Percentiles rank a stretch among this genome's conserved stretches.
Conservation (phyloP, 257 asterid species). For the Lycium barbarum region DNA sequence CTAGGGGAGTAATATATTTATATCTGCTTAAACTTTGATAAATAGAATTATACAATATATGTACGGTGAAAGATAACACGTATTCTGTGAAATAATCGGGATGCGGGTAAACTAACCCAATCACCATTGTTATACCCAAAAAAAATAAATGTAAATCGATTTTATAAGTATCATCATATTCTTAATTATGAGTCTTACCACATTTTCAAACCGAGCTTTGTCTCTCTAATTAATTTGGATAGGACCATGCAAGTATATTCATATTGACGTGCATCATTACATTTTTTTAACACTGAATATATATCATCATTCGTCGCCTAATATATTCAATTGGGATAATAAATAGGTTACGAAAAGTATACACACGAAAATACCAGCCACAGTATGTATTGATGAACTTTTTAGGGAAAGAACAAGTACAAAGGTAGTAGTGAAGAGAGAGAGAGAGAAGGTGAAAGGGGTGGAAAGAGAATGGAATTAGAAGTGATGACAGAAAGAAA, state of each 20-base stretch:
- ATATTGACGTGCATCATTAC: too few relatives aligned
- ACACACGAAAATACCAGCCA: background rate
- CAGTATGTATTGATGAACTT: background rate
- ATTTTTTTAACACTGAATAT: too few relatives aligned
- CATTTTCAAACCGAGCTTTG: background rate
- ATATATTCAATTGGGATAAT: background rate
- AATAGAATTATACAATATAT: background rate
- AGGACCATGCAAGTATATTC: background rate
- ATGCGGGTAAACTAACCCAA: background rate
- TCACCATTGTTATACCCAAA: background rate
- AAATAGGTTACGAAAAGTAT: background rate
- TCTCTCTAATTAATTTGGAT: background rate
- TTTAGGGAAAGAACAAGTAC: slow-evolving; percentile 28
- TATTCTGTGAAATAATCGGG: background rate
- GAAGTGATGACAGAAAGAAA: slow-evolving; percentile 23
- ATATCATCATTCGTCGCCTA: background rate
- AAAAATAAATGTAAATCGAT: background rate
- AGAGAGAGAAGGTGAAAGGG: background rate
- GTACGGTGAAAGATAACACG: background rate
- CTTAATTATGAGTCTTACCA: background rate
- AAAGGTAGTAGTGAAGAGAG: background rate
- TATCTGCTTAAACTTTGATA: too few relatives aligned
- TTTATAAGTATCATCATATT: background rate
- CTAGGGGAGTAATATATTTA: too few relatives aligned
- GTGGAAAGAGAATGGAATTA: slow-evolving; percentile 6